Evolutionary conservation across 208 protist species (phyloP).

Genomic region (Leishmania tarentolae): DNA sequence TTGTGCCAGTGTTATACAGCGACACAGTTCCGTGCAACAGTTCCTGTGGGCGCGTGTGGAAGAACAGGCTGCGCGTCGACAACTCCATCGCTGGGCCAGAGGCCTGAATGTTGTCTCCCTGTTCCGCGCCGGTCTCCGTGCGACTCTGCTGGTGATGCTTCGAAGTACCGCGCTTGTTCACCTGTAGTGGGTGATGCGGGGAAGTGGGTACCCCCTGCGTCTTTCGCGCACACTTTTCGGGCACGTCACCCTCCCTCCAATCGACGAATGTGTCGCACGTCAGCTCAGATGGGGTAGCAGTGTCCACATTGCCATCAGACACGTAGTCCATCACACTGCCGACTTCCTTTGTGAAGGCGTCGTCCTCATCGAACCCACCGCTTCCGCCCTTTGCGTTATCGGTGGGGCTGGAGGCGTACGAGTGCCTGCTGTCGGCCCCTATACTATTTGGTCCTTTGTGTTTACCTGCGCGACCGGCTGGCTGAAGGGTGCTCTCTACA

Average conservation of each 20-base stretch:
- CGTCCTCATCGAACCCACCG: background rate
- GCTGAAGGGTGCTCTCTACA: constrained; percentile 2
- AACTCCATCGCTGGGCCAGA: constrained; percentile 48
- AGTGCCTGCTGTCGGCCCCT: background rate
- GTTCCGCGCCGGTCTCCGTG: constrained; percentile 11
- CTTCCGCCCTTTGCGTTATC: background rate
- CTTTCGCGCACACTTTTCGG: background rate
- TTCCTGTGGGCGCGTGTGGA: constrained; percentile 50
- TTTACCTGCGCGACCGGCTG: background rate
- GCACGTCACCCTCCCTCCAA: background rate
- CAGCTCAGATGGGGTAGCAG: background rate
- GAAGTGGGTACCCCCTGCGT: background rate
- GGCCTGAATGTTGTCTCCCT: background rate
- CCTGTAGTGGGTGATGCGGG: constrained; percentile 25
- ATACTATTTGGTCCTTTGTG: background rate
- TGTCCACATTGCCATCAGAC: constrained; percentile 3
- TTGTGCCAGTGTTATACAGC: constrained; percentile 66
- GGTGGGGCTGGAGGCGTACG: background rate
- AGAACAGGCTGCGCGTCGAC: constrained; percentile 60
- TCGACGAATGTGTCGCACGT: background rate
- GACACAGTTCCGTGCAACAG: constrained; percentile 56
- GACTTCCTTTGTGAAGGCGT: background rate
- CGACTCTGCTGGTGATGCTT: background rate
- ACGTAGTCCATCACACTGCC: background rate
- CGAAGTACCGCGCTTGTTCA: background rate